phyloP scores from a whole-genome alignment of 331 rosid species.

The Saraca asoca region DNA sequence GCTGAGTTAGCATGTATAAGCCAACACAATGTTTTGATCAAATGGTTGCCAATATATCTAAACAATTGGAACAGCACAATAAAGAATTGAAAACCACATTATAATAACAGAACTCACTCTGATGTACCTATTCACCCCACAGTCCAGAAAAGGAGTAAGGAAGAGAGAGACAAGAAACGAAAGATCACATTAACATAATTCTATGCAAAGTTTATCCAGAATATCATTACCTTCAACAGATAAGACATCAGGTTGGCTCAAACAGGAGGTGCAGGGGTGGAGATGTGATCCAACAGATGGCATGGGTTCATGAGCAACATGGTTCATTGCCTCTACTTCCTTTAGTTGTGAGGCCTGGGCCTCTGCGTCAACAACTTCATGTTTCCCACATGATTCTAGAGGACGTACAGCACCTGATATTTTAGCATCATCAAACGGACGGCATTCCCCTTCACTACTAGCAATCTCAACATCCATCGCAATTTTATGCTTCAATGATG shows the following conservation, averaged over 20 bases:
- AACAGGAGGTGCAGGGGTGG: conserved; percentile 60
- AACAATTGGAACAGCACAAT: conserved; percentile 23
- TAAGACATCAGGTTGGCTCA: conserved; percentile 38
- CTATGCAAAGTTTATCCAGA: conserved; percentile 4
- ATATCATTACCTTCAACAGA: conserved; percentile 54
- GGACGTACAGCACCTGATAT: conserved; percentile 39
- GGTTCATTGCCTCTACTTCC: conserved; percentile 41
- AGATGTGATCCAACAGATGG: conserved; percentile 49
- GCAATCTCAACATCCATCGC: conserved; percentile 40
- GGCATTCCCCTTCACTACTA: conserved; percentile 47
- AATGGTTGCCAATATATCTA: conserved; percentile 10
- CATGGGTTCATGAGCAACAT: conserved; percentile 44
- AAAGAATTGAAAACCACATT: conserved; percentile 12
- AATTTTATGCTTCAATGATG: conserved; percentile 47
- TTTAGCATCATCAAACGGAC: conserved; percentile 40
- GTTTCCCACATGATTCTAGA: conserved; percentile 54
- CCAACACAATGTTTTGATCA: conserved; percentile 3
- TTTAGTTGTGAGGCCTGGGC: conserved; percentile 45
- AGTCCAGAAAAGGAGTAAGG: background rate
- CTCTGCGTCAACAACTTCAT: conserved; percentile 67
- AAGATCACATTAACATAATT: background rate
- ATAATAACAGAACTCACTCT: conserved; percentile 2
- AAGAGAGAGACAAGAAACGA: background rate
- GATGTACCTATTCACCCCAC: conserved; percentile 4
- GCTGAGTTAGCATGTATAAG: conserved; percentile 5